Evolutionary conservation across 2,329 filamentous ascomycete species (phyloP), one percentile per base, ranked within the genome.

Genomic region (Ceratocystis huliohia): DNA sequence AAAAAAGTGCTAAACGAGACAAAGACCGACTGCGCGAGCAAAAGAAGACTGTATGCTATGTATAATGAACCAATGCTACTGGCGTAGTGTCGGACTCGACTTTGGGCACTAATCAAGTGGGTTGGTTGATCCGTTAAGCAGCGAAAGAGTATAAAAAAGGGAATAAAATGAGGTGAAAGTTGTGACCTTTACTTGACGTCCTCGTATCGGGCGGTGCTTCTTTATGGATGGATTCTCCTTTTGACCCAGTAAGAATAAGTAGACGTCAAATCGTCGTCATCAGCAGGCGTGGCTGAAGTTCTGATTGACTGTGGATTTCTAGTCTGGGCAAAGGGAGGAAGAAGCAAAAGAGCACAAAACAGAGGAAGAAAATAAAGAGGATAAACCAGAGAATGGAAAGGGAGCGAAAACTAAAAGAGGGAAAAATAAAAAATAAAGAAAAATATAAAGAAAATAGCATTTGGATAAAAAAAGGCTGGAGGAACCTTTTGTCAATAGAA

Each of bases 371-470:
- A 41, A 15, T 15, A 5, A 41, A 41, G 37, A 41, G 8, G 10
- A 41, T 4, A 41, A 41, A 5, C 46, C 17, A 48, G n/a, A 20
- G 8, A 50, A 15, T 50, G n/a, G 20, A 50, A 22, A 10, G n/a
- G n/a, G 20, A 20, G 17, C 17, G 46, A 56, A 28, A 20, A 59
- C 10, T 5, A 22, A 37, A 25, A 20, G 20, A 33, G n/a, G n/a
- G n/a, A 25, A n/a, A 37, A 33, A 57, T 17, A n/a, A 57, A 15
- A 44, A 15, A 56, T 22, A 64, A 20, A 65, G 44, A 57, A 53
- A 56, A 63, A 20, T 37, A 28, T 17, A 22, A 64, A 46, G 65
- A 53, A 66, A 41, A 48, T 25, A 48, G 45, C 22, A 46, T 4
- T 10, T 25, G 22, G 37, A 37, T 33, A 53, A 53, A 53, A 25